Percentiles rank a stretch among this genome's conserved stretches.
Evolutionary conservation across 306 rosid genomes (phyloP).

Genomic region (Dryas octopetala): DNA sequence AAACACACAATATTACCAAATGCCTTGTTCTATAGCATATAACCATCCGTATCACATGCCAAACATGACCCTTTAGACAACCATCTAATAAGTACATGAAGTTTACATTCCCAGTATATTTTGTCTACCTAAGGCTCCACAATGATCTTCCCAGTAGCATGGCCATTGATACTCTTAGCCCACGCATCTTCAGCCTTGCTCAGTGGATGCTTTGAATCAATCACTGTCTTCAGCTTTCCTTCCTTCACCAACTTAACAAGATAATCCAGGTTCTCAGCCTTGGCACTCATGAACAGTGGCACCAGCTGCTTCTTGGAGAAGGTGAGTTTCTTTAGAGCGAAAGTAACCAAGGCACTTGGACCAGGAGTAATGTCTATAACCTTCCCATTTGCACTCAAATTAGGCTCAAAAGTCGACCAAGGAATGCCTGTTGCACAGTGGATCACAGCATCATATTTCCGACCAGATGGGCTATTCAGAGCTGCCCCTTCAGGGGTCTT

Average conservation of each 20-base stretch:
- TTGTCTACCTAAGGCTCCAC: conserved; percentile 42
- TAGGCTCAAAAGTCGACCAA: conserved; percentile 76
- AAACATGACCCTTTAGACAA: too few relatives aligned
- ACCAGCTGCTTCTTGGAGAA: conserved; percentile 67
- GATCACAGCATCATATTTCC: conserved; percentile 63
- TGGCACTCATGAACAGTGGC: conserved; percentile 47
- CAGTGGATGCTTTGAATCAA: conserved; percentile 62
- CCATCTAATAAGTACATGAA: neutral
- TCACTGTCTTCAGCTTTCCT: conserved; percentile 66
- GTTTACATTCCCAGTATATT: neutral
- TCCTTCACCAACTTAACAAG: conserved; percentile 65
- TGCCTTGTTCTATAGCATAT: too few relatives aligned
- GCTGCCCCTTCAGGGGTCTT: conserved; percentile 69
- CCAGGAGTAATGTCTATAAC: conserved; percentile 60
- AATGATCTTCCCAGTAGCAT: conserved; percentile 85
- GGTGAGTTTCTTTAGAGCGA: conserved; percentile 52
- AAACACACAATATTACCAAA: neutral
- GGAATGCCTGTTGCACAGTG: conserved; percentile 57
- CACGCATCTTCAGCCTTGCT: conserved; percentile 65
- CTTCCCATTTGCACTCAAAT: conserved; percentile 58
- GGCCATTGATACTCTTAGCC: conserved; percentile 72
- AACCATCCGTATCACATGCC: neutral
- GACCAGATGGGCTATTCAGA: conserved; percentile 65
- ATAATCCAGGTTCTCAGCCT: conserved; percentile 47
- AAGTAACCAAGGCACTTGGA: conserved; percentile 32